phyloP scores from a whole-genome alignment of 2,329 filamentous ascomycete genomes.

The Nigrospora oryzae region DNA sequence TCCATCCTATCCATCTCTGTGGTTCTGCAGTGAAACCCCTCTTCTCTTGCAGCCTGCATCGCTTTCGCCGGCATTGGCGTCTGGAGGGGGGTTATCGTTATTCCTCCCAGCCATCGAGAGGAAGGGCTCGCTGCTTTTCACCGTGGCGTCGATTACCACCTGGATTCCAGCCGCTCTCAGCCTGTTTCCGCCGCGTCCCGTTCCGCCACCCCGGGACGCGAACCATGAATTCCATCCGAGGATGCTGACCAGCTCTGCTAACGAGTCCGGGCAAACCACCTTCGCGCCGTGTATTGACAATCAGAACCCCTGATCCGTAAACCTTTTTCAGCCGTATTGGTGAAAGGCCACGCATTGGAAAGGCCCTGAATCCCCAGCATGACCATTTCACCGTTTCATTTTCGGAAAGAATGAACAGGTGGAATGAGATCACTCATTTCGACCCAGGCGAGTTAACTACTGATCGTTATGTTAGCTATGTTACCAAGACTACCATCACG shows the following conservation, averaged over 20 bases:
- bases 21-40: too few relatives aligned
- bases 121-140: constrained; percentile 4
- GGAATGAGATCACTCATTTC: constrained; percentile 33
- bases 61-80: neutral
- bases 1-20: too few relatives aligned
- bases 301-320: constrained; percentile 41
- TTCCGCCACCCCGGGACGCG: constrained; percentile 7
- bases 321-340: constrained; percentile 41
- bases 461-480: constrained; percentile 35
- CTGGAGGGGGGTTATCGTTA: neutral
- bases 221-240: constrained; percentile 6
- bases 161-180: constrained; percentile 6
- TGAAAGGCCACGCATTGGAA: constrained; percentile 42
- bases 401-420: too few relatives aligned
- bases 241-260: constrained; percentile 7
- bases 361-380: constrained; percentile 44
- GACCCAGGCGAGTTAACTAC: constrained; percentile 44
- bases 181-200: constrained; percentile 9
- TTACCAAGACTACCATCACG: constrained; percentile 39
- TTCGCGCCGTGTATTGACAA: constrained; percentile 54
- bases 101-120: constrained; percentile 1
- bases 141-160: constrained; percentile 4
- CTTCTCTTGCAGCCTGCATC: too few relatives aligned
- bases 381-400: neutral
- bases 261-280: constrained; percentile 8